Conservation (phyloP, 2,329 filamentous ascomycete genomes). For the Fusarium multiceps region DNA sequence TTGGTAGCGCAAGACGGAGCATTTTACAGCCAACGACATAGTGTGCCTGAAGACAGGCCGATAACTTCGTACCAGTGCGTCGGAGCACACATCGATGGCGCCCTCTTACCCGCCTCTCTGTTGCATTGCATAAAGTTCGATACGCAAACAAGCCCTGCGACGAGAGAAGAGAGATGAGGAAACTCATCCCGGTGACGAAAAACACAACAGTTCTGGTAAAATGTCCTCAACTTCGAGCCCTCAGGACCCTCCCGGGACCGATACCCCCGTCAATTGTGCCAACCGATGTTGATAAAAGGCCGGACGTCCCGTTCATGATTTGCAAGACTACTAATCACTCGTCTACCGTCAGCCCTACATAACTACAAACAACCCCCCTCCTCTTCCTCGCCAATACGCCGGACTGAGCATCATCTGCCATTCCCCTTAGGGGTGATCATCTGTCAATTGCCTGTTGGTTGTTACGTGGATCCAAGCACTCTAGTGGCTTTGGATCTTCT, state of each 20-base stretch:
- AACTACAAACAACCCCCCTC: slow-evolving; percentile 15
- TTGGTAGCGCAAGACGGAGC: slow-evolving; percentile 13
- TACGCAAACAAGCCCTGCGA: slow-evolving; percentile 21
- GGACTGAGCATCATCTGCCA: slow-evolving; percentile 4
- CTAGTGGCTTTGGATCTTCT: background rate
- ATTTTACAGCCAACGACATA: slow-evolving; percentile 36
- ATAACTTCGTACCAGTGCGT: slow-evolving; percentile 21
- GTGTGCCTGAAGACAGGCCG: slow-evolving; percentile 28
- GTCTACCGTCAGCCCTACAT: slow-evolving; percentile 41
- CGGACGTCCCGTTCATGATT: slow-evolving; percentile 36
- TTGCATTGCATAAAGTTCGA: slow-evolving; percentile 24
- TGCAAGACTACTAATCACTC: slow-evolving; percentile 23
- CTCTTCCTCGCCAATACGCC: background rate
- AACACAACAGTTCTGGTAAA: slow-evolving; percentile 17
- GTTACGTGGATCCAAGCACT: background rate
- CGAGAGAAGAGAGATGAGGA: slow-evolving; percentile 41
- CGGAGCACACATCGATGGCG: slow-evolving; percentile 9
- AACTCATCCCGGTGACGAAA: slow-evolving; percentile 27
- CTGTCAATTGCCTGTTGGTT: background rate
- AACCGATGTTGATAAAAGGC: slow-evolving; percentile 39
- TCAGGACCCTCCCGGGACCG: slow-evolving; percentile 13
- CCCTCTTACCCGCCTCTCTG: slow-evolving; percentile 19
- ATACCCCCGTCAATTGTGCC: slow-evolving; percentile 16
- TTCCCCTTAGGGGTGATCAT: background rate
- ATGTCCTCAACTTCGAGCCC: slow-evolving; percentile 6